Conservation (phyloP, 1,139 yeast species). For the Yamadazyma songkhlaensis region DNA sequence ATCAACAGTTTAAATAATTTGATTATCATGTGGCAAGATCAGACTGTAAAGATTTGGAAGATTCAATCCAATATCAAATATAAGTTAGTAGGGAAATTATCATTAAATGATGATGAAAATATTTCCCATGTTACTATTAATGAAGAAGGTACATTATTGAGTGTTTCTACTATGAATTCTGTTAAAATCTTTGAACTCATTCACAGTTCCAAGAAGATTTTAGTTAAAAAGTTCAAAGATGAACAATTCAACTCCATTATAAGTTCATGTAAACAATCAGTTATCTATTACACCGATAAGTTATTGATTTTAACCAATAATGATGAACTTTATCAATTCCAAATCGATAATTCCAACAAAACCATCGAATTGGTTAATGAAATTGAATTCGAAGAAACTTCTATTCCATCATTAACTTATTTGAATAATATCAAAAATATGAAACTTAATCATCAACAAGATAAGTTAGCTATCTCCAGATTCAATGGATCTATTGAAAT, state of each 20-base stretch:
- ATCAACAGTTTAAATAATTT: slow-evolving; percentile 45
- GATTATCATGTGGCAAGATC: slow-evolving; percentile 79
- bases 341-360: slow-evolving; percentile 26
- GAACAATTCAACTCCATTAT: slow-evolving; percentile 39
- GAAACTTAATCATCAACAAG: slow-evolving; percentile 42
- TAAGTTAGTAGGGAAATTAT: slow-evolving; percentile 62
- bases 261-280: slow-evolving; percentile 58
- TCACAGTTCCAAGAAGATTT: slow-evolving; percentile 33
- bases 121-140: slow-evolving; percentile 71
- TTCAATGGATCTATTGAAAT: slow-evolving; percentile 67
- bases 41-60: slow-evolving; percentile 78
- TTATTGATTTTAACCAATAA: slow-evolving; percentile 63
- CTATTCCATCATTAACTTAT: slow-evolving; percentile 28
- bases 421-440: slow-evolving; percentile 49
- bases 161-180: slow-evolving; percentile 67
- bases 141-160: slow-evolving; percentile 60
- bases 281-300: slow-evolving; percentile 38
- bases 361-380: slow-evolving; percentile 38
- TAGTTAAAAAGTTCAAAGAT: slow-evolving; percentile 54
- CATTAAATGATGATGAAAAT: slow-evolving; percentile 76
- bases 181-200: slow-evolving; percentile 66
- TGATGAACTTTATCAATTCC: slow-evolving; percentile 57
- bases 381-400: slow-evolving; percentile 29
- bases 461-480: slow-evolving; percentile 44
- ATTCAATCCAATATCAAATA: slow-evolving; percentile 29